Conservation (phyloP, 2,329 filamentous ascomycete genomes). For the Beauveria pseudobassiana region DNA sequence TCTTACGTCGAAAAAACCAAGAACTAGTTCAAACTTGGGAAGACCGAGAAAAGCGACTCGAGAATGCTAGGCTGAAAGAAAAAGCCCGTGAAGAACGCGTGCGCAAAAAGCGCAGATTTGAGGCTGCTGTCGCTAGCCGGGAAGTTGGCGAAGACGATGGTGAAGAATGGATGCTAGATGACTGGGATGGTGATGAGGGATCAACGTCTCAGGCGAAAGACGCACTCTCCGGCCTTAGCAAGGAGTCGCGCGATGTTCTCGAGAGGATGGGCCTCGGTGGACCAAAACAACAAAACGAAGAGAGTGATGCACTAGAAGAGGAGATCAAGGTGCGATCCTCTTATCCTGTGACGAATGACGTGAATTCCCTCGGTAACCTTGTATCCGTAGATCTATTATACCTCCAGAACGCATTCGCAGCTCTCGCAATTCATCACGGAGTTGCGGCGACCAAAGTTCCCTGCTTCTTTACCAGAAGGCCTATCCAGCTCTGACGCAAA, state of each 20-base stretch:
- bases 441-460: conserved; percentile 68
- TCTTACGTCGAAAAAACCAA: conserved; percentile 59
- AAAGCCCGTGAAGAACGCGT: conserved; percentile 46
- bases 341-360: not conserved
- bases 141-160: conserved; percentile 44
- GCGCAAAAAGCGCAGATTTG: conserved; percentile 39
- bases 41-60: conserved; percentile 66
- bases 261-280: conserved; percentile 51
- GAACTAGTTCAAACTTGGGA: conserved; percentile 60
- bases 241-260: conserved; percentile 68
- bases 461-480: conserved; percentile 55
- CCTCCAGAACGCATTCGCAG: conserved; percentile 88
- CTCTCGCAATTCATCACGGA: conserved; percentile 82
- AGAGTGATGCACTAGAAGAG: conserved; percentile 45
- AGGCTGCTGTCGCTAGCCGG: conserved; percentile 22
- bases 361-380: conserved; percentile 22
- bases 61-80: conserved; percentile 56
- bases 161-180: conserved; percentile 63
- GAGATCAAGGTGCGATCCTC: conserved; percentile 54
- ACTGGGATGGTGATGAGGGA: conserved; percentile 46
- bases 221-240: conserved; percentile 54
- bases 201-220: conserved; percentile 23
- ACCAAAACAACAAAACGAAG: conserved; percentile 27
- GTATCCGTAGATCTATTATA: conserved; percentile 65
- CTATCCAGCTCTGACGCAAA: conserved; percentile 21